Evolutionary conservation across 768 basidiomycete genomes (phyloP).

Genomic region (Russula compacta): DNA sequence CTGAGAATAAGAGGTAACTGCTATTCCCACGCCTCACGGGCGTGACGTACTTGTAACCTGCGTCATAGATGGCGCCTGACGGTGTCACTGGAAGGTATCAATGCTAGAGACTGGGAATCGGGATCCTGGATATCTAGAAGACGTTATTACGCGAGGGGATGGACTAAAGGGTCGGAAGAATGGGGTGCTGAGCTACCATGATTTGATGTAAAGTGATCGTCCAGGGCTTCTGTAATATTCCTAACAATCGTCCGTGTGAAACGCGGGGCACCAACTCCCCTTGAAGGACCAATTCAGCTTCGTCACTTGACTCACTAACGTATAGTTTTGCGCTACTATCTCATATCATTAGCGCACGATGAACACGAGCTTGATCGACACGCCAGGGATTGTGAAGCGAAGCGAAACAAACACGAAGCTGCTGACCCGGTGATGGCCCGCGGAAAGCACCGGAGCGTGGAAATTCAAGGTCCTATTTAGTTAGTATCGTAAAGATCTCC

Average conservation of each 20-base stretch:
- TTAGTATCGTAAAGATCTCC: neutral
- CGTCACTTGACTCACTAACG: neutral
- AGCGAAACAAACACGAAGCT: neutral
- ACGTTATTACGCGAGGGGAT: neutral
- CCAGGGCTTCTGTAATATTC: neutral
- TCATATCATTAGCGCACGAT: neutral
- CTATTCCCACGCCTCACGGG: neutral
- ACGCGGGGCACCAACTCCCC: neutral
- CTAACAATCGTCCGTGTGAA: neutral
- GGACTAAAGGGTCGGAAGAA: conserved; percentile 5
- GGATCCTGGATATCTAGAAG: neutral
- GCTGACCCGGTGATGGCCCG: neutral
- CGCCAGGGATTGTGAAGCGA: neutral
- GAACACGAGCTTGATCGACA: neutral
- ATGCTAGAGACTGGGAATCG: neutral
- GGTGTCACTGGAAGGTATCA: neutral
- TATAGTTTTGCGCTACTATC: neutral
- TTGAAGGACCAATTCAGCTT: neutral
- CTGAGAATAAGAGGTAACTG: neutral
- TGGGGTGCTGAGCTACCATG: neutral
- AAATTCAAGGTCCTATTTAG: neutral
- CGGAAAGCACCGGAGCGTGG: neutral
- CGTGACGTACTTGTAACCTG: neutral
- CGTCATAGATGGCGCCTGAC: neutral
- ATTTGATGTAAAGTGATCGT: neutral